Conservation (phyloP, 169 alveolate species). For the Fabrea salina region DNA sequence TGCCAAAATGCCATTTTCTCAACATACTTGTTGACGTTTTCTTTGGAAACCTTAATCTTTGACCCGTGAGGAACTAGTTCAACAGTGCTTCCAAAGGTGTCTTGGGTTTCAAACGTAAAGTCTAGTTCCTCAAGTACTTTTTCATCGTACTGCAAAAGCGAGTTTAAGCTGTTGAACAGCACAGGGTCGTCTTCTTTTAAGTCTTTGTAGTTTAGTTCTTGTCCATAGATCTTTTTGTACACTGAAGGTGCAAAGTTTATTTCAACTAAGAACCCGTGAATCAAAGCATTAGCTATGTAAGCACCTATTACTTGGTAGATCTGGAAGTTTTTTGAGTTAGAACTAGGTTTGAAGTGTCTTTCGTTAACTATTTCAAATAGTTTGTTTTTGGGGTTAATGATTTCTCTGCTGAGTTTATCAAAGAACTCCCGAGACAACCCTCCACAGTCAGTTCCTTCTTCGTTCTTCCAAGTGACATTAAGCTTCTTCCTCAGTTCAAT, state of each 20-base stretch:
- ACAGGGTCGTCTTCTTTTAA: background rate
- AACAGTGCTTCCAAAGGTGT: background rate
- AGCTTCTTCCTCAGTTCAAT: background rate
- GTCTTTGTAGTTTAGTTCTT: background rate
- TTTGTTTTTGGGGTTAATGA: background rate
- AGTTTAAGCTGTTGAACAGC: background rate
- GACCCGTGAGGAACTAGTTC: background rate
- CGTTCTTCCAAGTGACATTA: background rate
- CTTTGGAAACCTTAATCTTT: background rate
- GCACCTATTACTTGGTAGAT: background rate
- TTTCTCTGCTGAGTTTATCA: background rate
- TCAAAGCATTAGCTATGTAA: background rate
- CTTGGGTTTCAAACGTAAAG: background rate
- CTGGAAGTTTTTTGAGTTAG: background rate
- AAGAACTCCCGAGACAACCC: conserved; percentile 4
- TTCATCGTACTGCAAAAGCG: background rate
- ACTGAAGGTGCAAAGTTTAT: conserved; percentile 17
- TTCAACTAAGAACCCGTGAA: background rate
- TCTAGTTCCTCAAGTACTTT: background rate
- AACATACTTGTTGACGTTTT: background rate
- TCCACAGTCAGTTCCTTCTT: conserved; percentile 5
- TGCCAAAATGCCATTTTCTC: background rate
- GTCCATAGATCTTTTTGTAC: background rate
- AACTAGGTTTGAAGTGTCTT: background rate
- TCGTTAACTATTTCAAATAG: background rate